phyloP scores from a whole-genome alignment of 2,329 filamentous ascomycete species.

The Albophoma yamanashiensis region DNA sequence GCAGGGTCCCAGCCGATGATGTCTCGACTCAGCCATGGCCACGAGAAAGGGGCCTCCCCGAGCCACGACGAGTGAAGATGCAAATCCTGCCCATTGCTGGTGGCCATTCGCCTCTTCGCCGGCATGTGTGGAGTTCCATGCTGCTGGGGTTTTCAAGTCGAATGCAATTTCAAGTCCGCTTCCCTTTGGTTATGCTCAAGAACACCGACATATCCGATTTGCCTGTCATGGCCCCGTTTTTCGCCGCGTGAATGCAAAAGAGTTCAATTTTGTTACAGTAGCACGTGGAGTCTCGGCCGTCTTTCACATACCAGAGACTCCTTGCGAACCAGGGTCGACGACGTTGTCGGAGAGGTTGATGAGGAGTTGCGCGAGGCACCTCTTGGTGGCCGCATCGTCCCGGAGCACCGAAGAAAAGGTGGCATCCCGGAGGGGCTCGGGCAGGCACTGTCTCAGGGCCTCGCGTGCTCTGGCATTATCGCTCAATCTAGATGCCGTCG shows the following conservation, averaged over 20 bases:
- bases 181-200: not conserved
- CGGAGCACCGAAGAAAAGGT: constrained; percentile 95
- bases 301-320: constrained; percentile 22
- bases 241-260: not conserved
- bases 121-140: not conserved
- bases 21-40: not conserved
- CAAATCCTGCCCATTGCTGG: not conserved
- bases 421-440: constrained; percentile 94
- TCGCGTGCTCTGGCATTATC: constrained; percentile 95
- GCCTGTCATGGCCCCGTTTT: not conserved
- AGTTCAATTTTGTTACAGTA: not conserved
- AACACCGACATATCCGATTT: not conserved
- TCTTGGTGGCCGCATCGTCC: constrained; percentile 94
- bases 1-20: not conserved
- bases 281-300: not conserved
- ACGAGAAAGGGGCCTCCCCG: not conserved
- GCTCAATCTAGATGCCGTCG: constrained; percentile 52
- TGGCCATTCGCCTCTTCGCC: not conserved
- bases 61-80: not conserved
- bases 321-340: constrained; percentile 33
- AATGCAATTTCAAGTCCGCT: not conserved
- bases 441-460: constrained; percentile 88
- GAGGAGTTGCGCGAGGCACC: constrained; percentile 90
- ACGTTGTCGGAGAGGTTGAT: constrained; percentile 94
- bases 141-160: not conserved